Conservation (phyloP, 2,329 filamentous ascomycete genomes). For the Aspergillus puulaauensis region DNA sequence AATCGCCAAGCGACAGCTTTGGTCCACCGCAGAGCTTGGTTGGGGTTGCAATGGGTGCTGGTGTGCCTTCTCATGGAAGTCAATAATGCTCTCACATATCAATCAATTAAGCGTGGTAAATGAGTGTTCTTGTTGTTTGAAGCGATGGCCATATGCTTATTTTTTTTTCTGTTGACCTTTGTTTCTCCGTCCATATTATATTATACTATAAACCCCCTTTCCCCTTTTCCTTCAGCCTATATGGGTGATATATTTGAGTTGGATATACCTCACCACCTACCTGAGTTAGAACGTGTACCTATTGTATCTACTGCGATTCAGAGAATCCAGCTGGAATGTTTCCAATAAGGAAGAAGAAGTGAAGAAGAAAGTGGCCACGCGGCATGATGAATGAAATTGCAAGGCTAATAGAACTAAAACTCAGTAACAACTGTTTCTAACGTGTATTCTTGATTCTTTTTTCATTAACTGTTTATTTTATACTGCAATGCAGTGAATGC, state of each 20-base stretch:
- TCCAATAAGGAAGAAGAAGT: background rate
- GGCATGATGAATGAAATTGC: background rate
- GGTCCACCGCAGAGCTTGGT: constrained; percentile 37
- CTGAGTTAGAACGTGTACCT: background rate
- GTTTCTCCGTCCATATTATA: background rate
- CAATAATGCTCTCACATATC: constrained; percentile 5
- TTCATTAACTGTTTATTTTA: background rate
- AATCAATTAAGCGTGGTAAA: background rate
- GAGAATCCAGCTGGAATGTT: constrained; percentile 2
- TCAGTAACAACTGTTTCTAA: background rate
- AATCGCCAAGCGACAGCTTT: constrained; percentile 22
- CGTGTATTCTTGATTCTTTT: background rate
- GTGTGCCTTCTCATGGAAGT: constrained; percentile 23
- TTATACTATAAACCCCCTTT: background rate
- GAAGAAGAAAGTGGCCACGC: background rate
- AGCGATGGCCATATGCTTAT: constrained; percentile 1
- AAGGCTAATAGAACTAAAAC: background rate
- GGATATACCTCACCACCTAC: constrained; percentile 12
- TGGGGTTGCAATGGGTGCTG: constrained; percentile 34
- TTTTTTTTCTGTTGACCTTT: background rate
- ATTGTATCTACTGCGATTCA: background rate
- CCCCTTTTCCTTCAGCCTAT: background rate
- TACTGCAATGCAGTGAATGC: background rate
- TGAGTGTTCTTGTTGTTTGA: background rate
- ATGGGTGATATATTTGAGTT: constrained; percentile 10